Evolutionary conservation across 2,329 filamentous ascomycete species (phyloP).

Genomic region (Fusarium sacchari): DNA sequence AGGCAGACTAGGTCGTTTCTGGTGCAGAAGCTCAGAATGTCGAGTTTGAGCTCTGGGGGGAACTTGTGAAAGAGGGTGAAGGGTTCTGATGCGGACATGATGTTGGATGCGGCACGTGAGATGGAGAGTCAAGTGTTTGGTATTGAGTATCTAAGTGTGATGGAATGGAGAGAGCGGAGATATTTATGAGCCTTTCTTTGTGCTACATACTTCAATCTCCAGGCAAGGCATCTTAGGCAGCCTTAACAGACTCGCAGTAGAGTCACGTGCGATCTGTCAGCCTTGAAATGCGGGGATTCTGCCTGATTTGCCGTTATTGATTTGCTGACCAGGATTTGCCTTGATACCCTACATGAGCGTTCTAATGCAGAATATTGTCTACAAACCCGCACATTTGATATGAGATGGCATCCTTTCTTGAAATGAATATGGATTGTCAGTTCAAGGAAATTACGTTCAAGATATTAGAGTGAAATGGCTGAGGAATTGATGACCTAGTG

Average conservation of each 20-base stretch:
- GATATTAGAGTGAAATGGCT: too few species aligned
- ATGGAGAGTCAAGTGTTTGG: accelerated
- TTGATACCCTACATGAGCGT: neutral
- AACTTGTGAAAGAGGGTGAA: constrained; percentile 3
- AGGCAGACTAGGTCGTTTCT: constrained; percentile 11
- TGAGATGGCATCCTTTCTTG: neutral
- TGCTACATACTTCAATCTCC: neutral
- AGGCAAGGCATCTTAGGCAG: neutral
- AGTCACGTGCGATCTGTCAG: neutral
- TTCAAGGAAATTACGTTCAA: neutral
- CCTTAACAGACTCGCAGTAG: neutral
- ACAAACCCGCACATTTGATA: too few species aligned
- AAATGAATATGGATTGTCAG: accelerated
- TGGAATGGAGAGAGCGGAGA: neutral
- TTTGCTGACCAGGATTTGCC: neutral
- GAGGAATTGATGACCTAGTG: neutral
- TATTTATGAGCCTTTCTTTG: neutral
- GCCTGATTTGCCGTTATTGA: neutral
- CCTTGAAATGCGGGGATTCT: neutral
- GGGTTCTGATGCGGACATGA: neutral
- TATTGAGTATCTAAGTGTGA: neutral
- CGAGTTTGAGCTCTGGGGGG: constrained; percentile 8
- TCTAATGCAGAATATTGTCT: neutral
- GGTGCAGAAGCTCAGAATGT: neutral
- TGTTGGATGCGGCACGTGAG: neutral